Evolutionary conservation across 2,329 filamentous ascomycete genomes (phyloP), one percentile per base, ranked within the genome.

Genomic region (Fusarium sp.): DNA sequence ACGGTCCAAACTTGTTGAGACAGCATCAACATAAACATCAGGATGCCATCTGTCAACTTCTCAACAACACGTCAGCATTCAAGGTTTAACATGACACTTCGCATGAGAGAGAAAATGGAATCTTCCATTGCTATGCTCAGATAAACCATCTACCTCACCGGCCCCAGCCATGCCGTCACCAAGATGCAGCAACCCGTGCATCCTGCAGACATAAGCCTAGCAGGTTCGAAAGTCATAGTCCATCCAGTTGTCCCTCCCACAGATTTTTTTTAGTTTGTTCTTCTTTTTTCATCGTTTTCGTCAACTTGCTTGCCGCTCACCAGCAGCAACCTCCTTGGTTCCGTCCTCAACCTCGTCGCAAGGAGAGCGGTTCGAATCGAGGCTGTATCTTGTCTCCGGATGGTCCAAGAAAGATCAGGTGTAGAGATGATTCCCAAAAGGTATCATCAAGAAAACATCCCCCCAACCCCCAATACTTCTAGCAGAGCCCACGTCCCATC

Each of bases 221-320:
- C 71, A 46, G 58, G 73, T 76, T 62, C 70, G 67, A 64, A 72
- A 73, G 68, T 54, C 65, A 67, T 70, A 62, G 69, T 61, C 51
- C 53, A 68, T 69, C 69, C 61, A 74, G 63, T 58, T 70, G 69
- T 67, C 73, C 69, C 68, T 74, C 73, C 56, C 74, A 71, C 61
- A 61, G 46, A 56, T 71, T 70, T 64, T 73, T 72, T 66, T 62
- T 61, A 6, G 42, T 46, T 72, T 74, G 64, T 76, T 70, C 75
- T 74, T 75, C 69, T 71, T 65, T 46, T 64, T 67, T 72, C 61
- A 40, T 70, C 18, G 14, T 67, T 67, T 64, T 71, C 60, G 62
- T 65, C 49, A 58, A 25, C 55, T 46, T 46, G 23, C 42, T 64
- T 55, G 58, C 62, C 67, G 58, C 58, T 60, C 63, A 55, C 61